These are phyloP conservation scores for Serpula lacrymans DNA, from an alignment of 768 basidiomycete genomes.

Conservation along the genomic window DNA sequence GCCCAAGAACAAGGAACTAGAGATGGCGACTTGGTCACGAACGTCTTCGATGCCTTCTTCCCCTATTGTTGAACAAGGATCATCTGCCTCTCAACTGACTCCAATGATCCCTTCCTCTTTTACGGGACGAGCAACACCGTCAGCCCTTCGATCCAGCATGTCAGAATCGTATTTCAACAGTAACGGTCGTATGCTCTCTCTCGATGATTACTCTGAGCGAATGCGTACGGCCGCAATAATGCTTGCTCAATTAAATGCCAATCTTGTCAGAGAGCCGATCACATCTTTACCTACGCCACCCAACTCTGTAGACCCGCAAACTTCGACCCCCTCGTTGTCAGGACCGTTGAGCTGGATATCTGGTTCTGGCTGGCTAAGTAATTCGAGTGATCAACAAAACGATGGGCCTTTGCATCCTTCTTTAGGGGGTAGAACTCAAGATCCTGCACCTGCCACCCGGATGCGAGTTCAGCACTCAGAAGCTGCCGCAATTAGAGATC, in stretches of 20 bases:
- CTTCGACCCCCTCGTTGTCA: slow-evolving; percentile 12
- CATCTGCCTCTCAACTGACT: slow-evolving; percentile 12
- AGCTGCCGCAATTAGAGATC: slow-evolving; percentile 85
- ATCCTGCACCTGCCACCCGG: slow-evolving; percentile 36
- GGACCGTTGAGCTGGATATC: slow-evolving; percentile 49
- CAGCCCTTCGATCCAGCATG: slow-evolving; percentile 3
- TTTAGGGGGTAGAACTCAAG: slow-evolving; percentile 19
- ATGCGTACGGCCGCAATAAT: slow-evolving; percentile 99
- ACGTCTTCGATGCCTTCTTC: slow-evolving; percentile 48
- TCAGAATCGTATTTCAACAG: too few relatives aligned
- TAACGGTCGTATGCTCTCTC: slow-evolving; percentile 47
- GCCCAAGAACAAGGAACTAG: slow-evolving; percentile 87
- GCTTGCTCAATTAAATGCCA: slow-evolving; percentile 94
- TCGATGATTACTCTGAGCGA: slow-evolving; percentile 97
- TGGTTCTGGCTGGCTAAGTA: slow-evolving; percentile 50
- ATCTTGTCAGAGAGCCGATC: slow-evolving; percentile 55
- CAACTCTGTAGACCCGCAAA: slow-evolving; percentile 3
- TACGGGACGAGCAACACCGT: slow-evolving; percentile 6
- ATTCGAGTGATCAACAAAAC: slow-evolving; percentile 18
- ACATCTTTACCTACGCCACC: slow-evolving; percentile 18
- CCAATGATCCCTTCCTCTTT: slow-evolving; percentile 2
- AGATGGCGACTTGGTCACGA: slow-evolving; percentile 79
- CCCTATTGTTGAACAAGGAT: slow-evolving; percentile 36
- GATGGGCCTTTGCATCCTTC: slow-evolving; percentile 29
- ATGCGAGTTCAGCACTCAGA: slow-evolving; percentile 79